A percentile compares a stretch with the other conserved stretches of the same genome.
phyloP scores from a whole-genome alignment of 2,329 filamentous ascomycete species.

The Paecilomyces dactylethromorphus region DNA sequence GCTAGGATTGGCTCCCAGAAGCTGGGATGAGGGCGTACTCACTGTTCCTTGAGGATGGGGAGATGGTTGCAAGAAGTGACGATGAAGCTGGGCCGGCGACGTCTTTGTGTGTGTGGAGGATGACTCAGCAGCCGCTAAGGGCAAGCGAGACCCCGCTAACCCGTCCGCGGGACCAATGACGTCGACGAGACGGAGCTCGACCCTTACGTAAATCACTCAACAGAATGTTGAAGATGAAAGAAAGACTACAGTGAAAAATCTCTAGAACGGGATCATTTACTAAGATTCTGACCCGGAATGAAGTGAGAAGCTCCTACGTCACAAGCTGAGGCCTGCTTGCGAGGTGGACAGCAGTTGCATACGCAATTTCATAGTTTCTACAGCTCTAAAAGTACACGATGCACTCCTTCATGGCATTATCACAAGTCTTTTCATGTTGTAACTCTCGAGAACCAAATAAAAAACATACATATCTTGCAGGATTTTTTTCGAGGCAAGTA shows the following conservation, averaged over 20 bases:
- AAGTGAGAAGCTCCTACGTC: too few species aligned
- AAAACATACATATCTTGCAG: neutral
- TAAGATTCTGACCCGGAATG: too few species aligned
- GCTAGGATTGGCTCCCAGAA: neutral
- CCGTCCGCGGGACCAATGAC: neutral
- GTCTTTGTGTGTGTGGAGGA: conserved; percentile 34
- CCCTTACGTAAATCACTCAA: neutral
- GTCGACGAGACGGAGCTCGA: too few species aligned
- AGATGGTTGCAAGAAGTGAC: conserved; percentile 37
- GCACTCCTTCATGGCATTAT: neutral
- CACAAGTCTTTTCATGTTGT: neutral
- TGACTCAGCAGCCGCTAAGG: conserved; percentile 33
- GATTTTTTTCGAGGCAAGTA: neutral
- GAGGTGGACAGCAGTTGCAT: neutral
- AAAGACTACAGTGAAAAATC: too few species aligned
- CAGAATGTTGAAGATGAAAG: too few species aligned
- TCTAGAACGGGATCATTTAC: too few species aligned
- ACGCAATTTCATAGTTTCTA: neutral
- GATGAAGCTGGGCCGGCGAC: conserved; percentile 22
- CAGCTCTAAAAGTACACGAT: neutral
- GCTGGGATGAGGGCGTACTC: conserved; percentile 13
- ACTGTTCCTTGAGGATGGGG: conserved; percentile 41
- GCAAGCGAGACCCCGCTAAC: conserved; percentile 3
- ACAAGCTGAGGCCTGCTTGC: too few species aligned
- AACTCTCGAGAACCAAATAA: neutral